These are phyloP conservation scores for Vaccinium myrtillus DNA, from an alignment of 148 eudicot species.

Conservation along the genomic window DNA sequence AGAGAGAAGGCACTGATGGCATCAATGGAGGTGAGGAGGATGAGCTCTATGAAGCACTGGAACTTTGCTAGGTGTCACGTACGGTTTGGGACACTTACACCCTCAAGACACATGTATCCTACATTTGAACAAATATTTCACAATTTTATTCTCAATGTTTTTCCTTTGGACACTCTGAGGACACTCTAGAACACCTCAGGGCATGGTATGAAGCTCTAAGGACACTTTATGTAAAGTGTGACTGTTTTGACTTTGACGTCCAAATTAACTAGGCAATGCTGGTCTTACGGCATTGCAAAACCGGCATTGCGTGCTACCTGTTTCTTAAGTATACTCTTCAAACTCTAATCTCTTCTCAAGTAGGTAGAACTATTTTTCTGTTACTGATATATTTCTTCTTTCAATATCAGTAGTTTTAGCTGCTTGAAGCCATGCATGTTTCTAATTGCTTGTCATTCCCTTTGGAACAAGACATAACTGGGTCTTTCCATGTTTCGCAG, in stretches of 20 bases:
- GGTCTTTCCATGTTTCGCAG: conserved; percentile 28
- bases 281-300: not conserved
- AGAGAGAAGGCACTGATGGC: not conserved
- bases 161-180: not conserved
- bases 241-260: not conserved
- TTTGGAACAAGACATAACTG: not conserved
- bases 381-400: not conserved
- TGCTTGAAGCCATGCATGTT: not conserved
- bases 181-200: not conserved
- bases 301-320: not conserved
- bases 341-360: not conserved
- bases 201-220: too few relatives aligned
- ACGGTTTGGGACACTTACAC: not conserved
- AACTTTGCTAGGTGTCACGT: too few relatives aligned
- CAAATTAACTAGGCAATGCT: not conserved
- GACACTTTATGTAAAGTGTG: not conserved
- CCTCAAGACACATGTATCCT: not conserved
- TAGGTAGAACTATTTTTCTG: not conserved
- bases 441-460: not conserved
- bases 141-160: not conserved
- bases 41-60: too few relatives aligned
- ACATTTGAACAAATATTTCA: not conserved
- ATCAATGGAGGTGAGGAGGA: not conserved
- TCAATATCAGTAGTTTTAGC: not conserved
- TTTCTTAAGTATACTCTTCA: not conserved